Conservation (phyloP, 2,329 filamentous ascomycete genomes). For the Exophiala aquamarina region DNA sequence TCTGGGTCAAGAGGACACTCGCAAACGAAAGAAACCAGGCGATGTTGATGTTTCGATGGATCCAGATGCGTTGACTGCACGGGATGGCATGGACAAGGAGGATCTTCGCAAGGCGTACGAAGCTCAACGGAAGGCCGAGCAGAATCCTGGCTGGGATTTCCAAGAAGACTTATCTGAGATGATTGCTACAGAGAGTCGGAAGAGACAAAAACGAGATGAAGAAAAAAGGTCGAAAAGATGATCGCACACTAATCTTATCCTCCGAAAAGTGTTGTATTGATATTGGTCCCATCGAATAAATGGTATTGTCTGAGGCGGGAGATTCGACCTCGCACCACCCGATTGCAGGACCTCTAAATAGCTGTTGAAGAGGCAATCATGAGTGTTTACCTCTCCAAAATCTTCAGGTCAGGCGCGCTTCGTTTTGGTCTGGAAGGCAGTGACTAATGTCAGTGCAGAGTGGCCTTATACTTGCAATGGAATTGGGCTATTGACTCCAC, state of each 20-base stretch:
- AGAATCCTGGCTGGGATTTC: constrained; percentile 70
- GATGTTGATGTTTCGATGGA: constrained; percentile 93
- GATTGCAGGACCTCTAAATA: too few species aligned
- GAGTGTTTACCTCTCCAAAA: too few species aligned
- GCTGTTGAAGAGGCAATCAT: too few species aligned
- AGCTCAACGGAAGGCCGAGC: constrained; percentile 62
- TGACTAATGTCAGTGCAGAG: background rate
- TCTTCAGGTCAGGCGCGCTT: too few species aligned
- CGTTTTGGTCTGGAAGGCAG: too few species aligned
- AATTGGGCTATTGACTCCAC: too few species aligned
- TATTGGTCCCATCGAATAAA: too few species aligned
- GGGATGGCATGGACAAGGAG: constrained; percentile 80
- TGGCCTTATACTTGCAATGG: too few species aligned
- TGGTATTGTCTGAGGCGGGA: too few species aligned
- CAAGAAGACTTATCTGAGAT: constrained; percentile 93
- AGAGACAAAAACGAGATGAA: constrained; percentile 84
- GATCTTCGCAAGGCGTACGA: constrained; percentile 81
- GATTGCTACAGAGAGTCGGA: constrained; percentile 90
- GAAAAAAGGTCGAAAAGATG: constrained; percentile 66
- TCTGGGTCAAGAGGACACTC: constrained; percentile 74
- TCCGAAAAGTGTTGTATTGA: too few species aligned
- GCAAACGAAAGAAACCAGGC: constrained; percentile 93
- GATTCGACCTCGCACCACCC: too few species aligned
- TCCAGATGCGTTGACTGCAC: constrained; percentile 71
- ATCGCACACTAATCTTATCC: background rate